A percentile compares a stretch with the other conserved stretches of the same genome.
These are phyloP conservation scores for Daldinia loculata DNA, from an alignment of 495 filamentous ascomycete species.

Conservation along the genomic window DNA sequence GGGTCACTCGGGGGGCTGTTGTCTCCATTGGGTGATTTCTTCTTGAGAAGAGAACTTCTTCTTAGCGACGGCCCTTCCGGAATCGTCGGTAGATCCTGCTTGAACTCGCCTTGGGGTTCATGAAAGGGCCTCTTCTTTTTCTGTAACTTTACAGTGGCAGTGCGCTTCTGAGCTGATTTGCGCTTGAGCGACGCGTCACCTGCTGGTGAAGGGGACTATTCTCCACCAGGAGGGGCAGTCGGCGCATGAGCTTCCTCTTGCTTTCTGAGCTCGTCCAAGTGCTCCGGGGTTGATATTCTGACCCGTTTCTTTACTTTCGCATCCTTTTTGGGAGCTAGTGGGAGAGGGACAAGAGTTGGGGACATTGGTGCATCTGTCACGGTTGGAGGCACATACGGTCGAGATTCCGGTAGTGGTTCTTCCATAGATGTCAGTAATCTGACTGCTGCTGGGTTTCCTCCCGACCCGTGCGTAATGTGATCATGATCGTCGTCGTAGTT, in stretches of 20 bases:
- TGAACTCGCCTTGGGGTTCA: constrained; percentile 18
- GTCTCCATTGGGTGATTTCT: constrained; percentile 14
- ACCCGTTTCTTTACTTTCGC: constrained; percentile 30
- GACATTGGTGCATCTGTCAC: constrained; percentile 24
- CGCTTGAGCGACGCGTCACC: constrained; percentile 19
- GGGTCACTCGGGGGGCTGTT: constrained; percentile 11
- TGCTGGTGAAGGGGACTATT: constrained; percentile 27
- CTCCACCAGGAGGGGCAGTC: constrained; percentile 14
- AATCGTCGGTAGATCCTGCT: constrained; percentile 50
- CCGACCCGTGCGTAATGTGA: constrained; percentile 48
- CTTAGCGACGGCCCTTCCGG: constrained; percentile 58
- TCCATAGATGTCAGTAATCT: constrained; percentile 63
- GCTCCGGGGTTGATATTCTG: constrained; percentile 45
- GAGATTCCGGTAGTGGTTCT: constrained; percentile 47
- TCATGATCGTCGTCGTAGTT: constrained; percentile 59
- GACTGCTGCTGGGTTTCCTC: constrained; percentile 52
- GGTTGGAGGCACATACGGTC: constrained; percentile 56
- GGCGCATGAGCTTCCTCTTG: constrained; percentile 45
- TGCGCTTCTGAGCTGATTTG: constrained; percentile 35
- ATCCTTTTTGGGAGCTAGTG: constrained; percentile 40
- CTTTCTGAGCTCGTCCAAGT: constrained; percentile 43
- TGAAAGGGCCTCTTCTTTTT: constrained; percentile 43
- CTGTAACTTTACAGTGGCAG: constrained; percentile 57
- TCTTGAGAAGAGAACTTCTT: constrained; percentile 45
- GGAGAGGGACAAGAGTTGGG: constrained; percentile 40